Percentiles rank a stretch among this genome's conserved stretches.
Conservation (phyloP, 1,139 yeast species). For the Suzukiozyma palmioleophila region DNA sequence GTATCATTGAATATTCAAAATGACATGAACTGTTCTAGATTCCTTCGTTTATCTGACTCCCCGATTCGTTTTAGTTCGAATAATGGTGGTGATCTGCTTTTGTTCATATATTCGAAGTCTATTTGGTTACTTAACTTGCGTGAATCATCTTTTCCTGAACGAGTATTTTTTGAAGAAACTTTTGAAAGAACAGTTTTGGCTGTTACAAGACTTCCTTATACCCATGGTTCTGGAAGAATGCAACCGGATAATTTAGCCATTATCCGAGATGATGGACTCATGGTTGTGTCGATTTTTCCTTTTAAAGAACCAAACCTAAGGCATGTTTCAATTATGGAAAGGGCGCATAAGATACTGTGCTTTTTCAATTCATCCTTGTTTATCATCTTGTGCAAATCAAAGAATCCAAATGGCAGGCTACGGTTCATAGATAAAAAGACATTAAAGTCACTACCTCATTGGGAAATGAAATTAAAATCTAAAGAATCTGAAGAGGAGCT, state of each 20-base stretch:
- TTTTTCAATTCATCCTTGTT: constrained; percentile 31
- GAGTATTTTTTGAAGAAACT: constrained; percentile 38
- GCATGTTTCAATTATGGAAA: constrained; percentile 32
- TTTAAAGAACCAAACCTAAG: constrained; percentile 24
- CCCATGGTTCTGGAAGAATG: background rate
- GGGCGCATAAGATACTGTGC: constrained; percentile 34
- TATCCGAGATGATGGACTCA: constrained; percentile 49
- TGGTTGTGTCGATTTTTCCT: constrained; percentile 27
- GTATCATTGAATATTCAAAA: constrained; percentile 14
- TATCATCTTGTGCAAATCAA: constrained; percentile 35
- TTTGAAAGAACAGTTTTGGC: constrained; percentile 19
- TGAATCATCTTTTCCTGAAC: constrained; percentile 30
- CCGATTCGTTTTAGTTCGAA: constrained; percentile 2
- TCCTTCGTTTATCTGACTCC: constrained; percentile 1
- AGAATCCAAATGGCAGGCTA: constrained; percentile 20
- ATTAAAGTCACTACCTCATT: constrained; percentile 17
- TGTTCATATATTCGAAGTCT: constrained; percentile 30
- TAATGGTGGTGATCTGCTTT: constrained; percentile 12
- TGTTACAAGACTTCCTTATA: constrained; percentile 12
- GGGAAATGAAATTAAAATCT: constrained; percentile 18
- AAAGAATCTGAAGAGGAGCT: constrained; percentile 11
- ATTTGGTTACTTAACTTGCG: constrained; percentile 41
- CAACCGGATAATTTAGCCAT: constrained; percentile 23
- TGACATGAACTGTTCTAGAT: background rate
- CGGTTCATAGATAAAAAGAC: constrained; percentile 33